A percentile compares a stretch with the other conserved stretches of the same genome.
These are phyloP conservation scores for Kingdonia uniflora DNA, from an alignment of 164 flowering plant species.

Conservation along the genomic window DNA sequence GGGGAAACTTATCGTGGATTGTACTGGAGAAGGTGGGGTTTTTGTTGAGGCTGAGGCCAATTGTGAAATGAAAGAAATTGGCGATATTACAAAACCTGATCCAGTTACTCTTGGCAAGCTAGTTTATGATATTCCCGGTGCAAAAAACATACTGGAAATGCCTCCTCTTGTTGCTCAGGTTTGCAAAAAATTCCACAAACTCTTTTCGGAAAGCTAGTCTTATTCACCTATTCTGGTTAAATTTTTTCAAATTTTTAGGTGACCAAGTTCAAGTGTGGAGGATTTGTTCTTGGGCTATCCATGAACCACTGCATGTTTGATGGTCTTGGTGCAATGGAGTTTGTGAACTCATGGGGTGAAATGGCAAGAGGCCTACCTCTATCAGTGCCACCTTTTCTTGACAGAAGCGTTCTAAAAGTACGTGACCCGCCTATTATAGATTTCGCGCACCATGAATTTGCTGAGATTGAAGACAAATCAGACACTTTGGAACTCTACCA, in stretches of 20 bases:
- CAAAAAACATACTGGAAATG: conserved; percentile 57
- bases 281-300: conserved; percentile 66
- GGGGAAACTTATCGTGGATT: conserved; percentile 69
- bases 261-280: conserved; percentile 86
- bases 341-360: conserved; percentile 83
- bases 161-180: conserved; percentile 83
- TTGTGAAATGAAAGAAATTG: conserved; percentile 42
- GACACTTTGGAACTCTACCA: conserved; percentile 37
- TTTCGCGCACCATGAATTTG: conserved; percentile 67
- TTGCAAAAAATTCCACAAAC: background rate
- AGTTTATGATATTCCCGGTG: conserved; percentile 69
- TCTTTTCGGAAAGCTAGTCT: background rate
- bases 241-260: conserved; percentile 29
- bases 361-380: conserved; percentile 54
- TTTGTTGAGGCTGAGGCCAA: conserved; percentile 79
- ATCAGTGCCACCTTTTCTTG: conserved; percentile 44
- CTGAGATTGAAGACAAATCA: conserved; percentile 64
- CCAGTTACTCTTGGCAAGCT: conserved; percentile 67
- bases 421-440: conserved; percentile 55
- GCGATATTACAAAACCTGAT: conserved; percentile 68
- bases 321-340: conserved; percentile 82
- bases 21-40: conserved; percentile 76
- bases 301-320: conserved; percentile 83
- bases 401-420: conserved; percentile 49
- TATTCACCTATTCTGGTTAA: background rate